Evolutionary conservation across 1,284 basidiomycete genomes (phyloP).

Genomic region (Ceratobasidium sp.): DNA sequence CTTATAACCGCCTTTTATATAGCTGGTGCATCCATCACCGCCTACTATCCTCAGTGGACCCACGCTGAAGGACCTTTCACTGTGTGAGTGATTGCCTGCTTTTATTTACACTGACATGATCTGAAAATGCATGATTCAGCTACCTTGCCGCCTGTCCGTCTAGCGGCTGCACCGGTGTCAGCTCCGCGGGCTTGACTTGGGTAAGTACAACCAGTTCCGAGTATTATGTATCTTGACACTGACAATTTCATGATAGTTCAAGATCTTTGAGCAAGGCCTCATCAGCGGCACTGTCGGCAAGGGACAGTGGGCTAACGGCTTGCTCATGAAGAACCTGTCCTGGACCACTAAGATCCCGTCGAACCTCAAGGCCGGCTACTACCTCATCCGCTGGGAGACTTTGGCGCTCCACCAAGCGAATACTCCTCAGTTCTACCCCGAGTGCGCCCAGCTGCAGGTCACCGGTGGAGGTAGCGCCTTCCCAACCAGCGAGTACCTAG

Average conservation of each 20-base stretch:
- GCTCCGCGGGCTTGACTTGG: conserved; percentile 48
- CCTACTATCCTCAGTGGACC: conserved; percentile 48
- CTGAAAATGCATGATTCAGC: conserved; percentile 47
- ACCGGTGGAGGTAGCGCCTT: conserved; percentile 42
- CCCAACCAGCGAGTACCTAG: conserved; percentile 44
- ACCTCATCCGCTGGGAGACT: conserved; percentile 46
- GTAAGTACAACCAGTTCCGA: background rate
- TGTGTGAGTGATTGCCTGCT: too few relatives aligned
- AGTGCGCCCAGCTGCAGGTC: conserved; percentile 47
- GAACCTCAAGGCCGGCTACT: conserved; percentile 43
- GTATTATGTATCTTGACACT: too few relatives aligned
- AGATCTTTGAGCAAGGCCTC: conserved; percentile 71
- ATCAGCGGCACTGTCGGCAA: conserved; percentile 65
- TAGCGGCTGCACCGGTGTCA: conserved; percentile 52
- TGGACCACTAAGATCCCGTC: conserved; percentile 49
- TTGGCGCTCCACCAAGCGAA: conserved; percentile 52
- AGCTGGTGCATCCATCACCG: conserved; percentile 38
- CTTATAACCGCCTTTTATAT: conserved; percentile 38
- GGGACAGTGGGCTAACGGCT: conserved; percentile 66
- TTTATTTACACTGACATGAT: too few relatives aligned
- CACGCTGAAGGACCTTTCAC: conserved; percentile 47
- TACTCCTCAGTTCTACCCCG: too few relatives aligned
- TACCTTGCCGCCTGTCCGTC: conserved; percentile 48
- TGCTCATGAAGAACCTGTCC: conserved; percentile 62
- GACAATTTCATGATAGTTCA: conserved; percentile 67